phyloP scores from a whole-genome alignment of 176 grass and related monocot species.

The Themeda triandra region DNA sequence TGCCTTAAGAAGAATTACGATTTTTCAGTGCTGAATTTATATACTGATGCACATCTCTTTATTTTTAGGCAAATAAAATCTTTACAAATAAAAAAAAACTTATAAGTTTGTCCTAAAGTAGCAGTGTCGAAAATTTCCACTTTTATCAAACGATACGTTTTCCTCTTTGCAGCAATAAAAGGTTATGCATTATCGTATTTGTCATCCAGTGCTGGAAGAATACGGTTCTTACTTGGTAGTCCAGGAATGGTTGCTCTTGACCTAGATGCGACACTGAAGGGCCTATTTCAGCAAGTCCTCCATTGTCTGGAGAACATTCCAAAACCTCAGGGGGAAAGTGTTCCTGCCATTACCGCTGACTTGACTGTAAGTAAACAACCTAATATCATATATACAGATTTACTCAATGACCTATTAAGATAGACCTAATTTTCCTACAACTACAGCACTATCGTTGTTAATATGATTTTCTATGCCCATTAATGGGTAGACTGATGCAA shows the following conservation, averaged over 20 bases:
- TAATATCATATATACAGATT: background rate
- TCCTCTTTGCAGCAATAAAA: constrained; percentile 81
- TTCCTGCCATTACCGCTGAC: constrained; percentile 70
- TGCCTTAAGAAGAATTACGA: background rate
- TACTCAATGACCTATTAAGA: background rate
- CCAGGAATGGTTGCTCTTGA: constrained; percentile 99
- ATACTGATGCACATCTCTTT: constrained; percentile 1
- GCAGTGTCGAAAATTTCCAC: background rate
- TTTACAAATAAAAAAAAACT: background rate
- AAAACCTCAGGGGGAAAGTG: constrained; percentile 82
- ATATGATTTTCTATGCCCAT: background rate
- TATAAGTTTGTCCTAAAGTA: background rate
- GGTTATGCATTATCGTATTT: constrained; percentile 95
- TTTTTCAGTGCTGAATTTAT: constrained; percentile 5
- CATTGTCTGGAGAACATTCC: constrained; percentile 92
- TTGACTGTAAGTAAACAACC: constrained; percentile 50
- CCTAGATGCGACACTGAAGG: constrained; percentile 81
- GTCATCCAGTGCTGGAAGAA: constrained; percentile 83
- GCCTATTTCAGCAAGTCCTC: constrained; percentile 93
- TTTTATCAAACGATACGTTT: constrained; percentile 11
- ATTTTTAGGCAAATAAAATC: background rate
- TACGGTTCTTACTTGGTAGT: constrained; percentile 95
- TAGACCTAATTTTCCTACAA: background rate
- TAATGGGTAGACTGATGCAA: background rate
- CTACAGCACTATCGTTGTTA: background rate